These are phyloP conservation scores for Claviceps purpurea DNA, from an alignment of 2,329 filamentous ascomycete genomes.

Conservation along the genomic window DNA sequence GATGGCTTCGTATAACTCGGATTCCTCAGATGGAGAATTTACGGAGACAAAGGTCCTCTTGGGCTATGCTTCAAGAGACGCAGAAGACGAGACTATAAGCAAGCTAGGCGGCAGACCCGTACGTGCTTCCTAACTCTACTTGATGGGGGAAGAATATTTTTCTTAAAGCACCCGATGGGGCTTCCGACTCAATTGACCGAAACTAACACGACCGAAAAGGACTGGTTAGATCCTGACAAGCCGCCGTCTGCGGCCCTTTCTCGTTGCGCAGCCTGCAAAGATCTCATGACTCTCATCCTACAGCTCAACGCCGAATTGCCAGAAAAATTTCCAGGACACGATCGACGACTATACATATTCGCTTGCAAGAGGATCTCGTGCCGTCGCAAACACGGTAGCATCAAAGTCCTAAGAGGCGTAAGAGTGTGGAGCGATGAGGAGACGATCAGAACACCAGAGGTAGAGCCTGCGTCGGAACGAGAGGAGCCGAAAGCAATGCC, in stretches of 20 bases:
- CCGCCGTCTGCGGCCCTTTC: conserved; percentile 65
- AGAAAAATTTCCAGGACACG: conserved; percentile 72
- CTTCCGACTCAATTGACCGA: neutral
- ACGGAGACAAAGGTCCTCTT: conserved; percentile 79
- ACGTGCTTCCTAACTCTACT: conserved; percentile 21
- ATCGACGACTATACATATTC: conserved; percentile 79
- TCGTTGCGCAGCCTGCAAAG: conserved; percentile 78
- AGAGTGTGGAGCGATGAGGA: conserved; percentile 35
- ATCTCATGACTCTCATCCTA: conserved; percentile 69
- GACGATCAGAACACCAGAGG: conserved; percentile 19
- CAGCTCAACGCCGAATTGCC: conserved; percentile 87
- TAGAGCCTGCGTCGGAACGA: conserved; percentile 17
- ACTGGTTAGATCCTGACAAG: conserved; percentile 65
- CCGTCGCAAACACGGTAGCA: conserved; percentile 67
- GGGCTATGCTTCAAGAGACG: conserved; percentile 73
- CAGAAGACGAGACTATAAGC: conserved; percentile 70
- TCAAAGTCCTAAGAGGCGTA: conserved; percentile 61
- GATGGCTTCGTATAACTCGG: conserved; percentile 71
- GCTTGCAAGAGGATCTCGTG: conserved; percentile 67
- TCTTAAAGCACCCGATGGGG: neutral
- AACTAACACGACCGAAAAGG: conserved; percentile 31
- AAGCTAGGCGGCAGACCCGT: conserved; percentile 81
- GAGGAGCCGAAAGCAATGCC: conserved; percentile 20
- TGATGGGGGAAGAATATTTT: neutral
- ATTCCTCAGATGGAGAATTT: conserved; percentile 60